Evolutionary conservation across 2,329 filamentous ascomycete genomes (phyloP).

Genomic region (Botrytis squamosa): DNA sequence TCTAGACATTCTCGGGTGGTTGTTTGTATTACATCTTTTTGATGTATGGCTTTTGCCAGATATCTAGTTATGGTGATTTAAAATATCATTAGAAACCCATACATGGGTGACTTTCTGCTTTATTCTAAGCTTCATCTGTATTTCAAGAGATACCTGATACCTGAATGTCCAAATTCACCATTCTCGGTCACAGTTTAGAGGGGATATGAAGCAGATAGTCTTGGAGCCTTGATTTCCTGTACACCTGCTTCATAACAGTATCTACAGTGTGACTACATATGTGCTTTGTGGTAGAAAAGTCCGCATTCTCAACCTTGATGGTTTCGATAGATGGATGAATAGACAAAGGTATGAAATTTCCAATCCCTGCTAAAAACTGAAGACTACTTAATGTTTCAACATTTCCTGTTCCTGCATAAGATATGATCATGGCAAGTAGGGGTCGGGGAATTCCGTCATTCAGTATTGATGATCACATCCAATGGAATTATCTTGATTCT

Average conservation of each 20-base stretch:
- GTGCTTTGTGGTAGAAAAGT: neutral
- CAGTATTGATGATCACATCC: neutral
- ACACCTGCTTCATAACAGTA: neutral
- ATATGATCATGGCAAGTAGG: neutral
- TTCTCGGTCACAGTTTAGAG: too few species aligned
- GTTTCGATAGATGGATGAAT: neutral
- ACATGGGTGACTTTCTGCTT: neutral
- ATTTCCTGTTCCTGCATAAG: neutral
- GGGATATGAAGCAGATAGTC: neutral
- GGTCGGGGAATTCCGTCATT: neutral
- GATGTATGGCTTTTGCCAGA: neutral
- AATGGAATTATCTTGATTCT: neutral
- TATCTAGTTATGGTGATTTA: neutral
- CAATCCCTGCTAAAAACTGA: neutral
- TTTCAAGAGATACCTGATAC: too few species aligned
- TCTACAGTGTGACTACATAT: neutral
- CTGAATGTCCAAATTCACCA: neutral
- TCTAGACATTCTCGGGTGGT: neutral
- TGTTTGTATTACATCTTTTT: neutral
- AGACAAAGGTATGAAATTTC: neutral
- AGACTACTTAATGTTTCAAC: neutral
- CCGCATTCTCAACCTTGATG: neutral
- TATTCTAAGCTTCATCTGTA: neutral
- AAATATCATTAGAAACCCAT: neutral
- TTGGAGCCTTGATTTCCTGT: neutral